Percentiles rank a stretch among this genome's conserved stretches.
These are phyloP conservation scores for Rhododendron kiyosumense DNA, from an alignment of 148 eudicot genomes.

Conservation along the genomic window DNA sequence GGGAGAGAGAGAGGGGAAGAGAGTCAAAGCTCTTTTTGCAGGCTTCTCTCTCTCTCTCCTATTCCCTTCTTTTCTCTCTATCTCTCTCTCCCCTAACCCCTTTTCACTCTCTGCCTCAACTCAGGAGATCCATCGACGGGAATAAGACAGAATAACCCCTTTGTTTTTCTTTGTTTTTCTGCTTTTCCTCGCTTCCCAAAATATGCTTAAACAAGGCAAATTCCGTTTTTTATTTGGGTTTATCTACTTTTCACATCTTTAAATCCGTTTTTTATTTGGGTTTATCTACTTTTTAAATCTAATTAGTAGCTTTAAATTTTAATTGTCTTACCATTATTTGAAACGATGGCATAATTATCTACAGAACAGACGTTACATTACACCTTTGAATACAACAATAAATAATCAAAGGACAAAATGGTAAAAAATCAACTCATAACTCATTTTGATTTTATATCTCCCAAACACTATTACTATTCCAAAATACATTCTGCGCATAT, in stretches of 20 bases:
- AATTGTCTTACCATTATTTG: background rate
- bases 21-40: conserved; percentile 13
- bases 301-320: background rate
- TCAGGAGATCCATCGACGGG: background rate
- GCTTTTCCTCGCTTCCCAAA: conserved; percentile 1
- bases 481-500: too few relatives aligned
- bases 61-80: background rate
- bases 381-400: too few relatives aligned
- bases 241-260: background rate
- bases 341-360: background rate
- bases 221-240: background rate
- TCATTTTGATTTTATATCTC: too few relatives aligned
- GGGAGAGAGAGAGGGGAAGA: background rate
- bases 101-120: background rate
- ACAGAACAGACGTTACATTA: background rate
- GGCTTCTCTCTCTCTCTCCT: conserved; percentile 2
- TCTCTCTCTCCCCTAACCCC: background rate
- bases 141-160: conserved; percentile 6
- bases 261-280: background rate
- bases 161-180: background rate
- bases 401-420: too few relatives aligned
- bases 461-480: too few relatives aligned
- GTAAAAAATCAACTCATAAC: too few relatives aligned
- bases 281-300: background rate
- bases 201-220: background rate